Evolutionary conservation across 169 alveolate species (phyloP).

Genomic region (Plasmodium inui): DNA sequence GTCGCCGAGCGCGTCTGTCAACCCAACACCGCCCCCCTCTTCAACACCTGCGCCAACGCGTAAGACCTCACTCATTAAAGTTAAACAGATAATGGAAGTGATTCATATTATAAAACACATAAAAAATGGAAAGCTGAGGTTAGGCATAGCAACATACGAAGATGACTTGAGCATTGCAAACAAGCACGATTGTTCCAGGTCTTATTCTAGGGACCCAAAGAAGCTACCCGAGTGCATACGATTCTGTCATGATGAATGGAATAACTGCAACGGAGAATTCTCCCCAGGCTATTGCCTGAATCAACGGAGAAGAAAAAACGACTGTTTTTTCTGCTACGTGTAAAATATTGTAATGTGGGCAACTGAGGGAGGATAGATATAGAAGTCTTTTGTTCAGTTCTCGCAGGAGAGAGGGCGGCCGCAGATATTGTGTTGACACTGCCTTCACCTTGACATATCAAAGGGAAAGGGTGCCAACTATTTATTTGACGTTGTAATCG

Average conservation of each 20-base stretch:
- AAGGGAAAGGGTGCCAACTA: not conserved
- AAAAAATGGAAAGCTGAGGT: not conserved
- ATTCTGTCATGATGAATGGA: constrained; percentile 6
- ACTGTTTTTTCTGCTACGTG: not conserved
- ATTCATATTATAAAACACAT: constrained; percentile 8
- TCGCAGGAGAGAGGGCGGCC: not conserved
- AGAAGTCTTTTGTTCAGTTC: not conserved
- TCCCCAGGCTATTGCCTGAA: not conserved
- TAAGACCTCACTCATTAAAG: not conserved
- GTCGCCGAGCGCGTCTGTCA: too few species aligned
- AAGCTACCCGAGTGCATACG: not conserved
- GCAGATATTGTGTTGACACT: not conserved
- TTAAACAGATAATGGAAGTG: not conserved
- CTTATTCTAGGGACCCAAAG: not conserved
- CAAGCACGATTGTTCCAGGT: not conserved
- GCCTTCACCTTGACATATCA: not conserved
- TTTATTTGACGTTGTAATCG: not conserved
- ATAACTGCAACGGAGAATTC: not conserved
- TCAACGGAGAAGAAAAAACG: not conserved
- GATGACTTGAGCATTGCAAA: not conserved
- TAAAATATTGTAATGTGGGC: not conserved
- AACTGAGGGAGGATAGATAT: not conserved
- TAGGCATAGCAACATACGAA: not conserved
- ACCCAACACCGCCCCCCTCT: not conserved
- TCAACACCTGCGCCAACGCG: not conserved